A percentile compares a stretch with the other conserved stretches of the same genome.
Evolutionary conservation across 805 yeast species (phyloP).

Genomic region (Isabelozyma rhagii): DNA sequence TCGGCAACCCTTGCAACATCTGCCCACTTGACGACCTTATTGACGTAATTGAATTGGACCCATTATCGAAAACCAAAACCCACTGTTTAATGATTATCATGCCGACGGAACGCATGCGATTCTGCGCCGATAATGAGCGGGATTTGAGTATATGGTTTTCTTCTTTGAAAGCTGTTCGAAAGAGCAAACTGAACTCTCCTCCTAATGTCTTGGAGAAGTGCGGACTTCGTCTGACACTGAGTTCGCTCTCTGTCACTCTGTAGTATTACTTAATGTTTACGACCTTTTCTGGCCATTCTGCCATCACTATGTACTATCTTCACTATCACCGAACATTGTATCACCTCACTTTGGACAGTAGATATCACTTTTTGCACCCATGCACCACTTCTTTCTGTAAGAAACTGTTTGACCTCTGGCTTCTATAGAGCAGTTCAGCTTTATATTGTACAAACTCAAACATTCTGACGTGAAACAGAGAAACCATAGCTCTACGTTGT

Average conservation of each 20-base stretch:
- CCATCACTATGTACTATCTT: too few relatives aligned
- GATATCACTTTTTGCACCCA: background rate
- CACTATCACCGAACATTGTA: too few relatives aligned
- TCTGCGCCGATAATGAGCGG: slow-evolving; percentile 44
- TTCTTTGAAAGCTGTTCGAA: slow-evolving; percentile 30
- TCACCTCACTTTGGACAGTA: background rate
- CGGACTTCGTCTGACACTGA: too few relatives aligned
- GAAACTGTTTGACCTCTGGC: background rate
- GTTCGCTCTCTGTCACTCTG: too few relatives aligned
- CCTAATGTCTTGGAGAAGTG: too few relatives aligned
- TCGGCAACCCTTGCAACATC: slow-evolving; percentile 22
- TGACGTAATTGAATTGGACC: slow-evolving; percentile 51
- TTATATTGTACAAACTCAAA: too few relatives aligned
- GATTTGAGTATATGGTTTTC: slow-evolving; percentile 50
- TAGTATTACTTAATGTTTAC: too few relatives aligned
- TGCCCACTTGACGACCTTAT: slow-evolving; percentile 29
- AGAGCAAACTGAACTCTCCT: slow-evolving; percentile 6
- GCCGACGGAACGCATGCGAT: slow-evolving; percentile 39
- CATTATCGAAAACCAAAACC: slow-evolving; percentile 37
- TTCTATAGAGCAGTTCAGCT: too few relatives aligned
- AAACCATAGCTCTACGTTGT: too few relatives aligned
- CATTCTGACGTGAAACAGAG: too few relatives aligned
- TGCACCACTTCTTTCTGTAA: background rate
- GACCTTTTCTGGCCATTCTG: too few relatives aligned
- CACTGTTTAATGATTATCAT: slow-evolving; percentile 50